Base-by-base conservation (phyloP, 805 yeast genomes). In the Metschnikowia kunwiensis region DNA sequence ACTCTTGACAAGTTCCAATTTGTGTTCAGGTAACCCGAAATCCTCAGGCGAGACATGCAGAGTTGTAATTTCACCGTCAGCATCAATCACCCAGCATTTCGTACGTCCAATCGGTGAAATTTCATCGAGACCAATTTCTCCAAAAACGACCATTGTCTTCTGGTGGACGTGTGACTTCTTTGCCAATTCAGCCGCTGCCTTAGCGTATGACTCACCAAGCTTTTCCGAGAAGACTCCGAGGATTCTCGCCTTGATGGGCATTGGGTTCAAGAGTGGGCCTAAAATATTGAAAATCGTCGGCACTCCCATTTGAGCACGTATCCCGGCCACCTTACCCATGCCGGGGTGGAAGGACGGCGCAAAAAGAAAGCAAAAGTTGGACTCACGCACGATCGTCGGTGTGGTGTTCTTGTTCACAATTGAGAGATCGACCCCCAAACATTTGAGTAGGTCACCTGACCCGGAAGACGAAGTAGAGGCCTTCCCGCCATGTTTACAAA, bases 401-500 rank as follows among this genome's bases (percentile, higher is more conserved):
- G 86, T 80, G 1, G 84, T 74, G 10, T 54, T 41, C 13, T 75
- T 66, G 43, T 76, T 82, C 20, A 93, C 86, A 49, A 79, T 77
- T 45, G 77, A 65, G 35, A 87, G 68, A 44, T 86, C 86, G n/a
- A 88, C 82, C 0, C 96, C 97, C n/a, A 93, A 69, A 17, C 78
- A 71, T 18, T 74, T 68, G 55, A 93, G 74, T 41, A 93, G 67
- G 57, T 93, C 99, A 4, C 96, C 97, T 2, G 97, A 83, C 1
- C 99, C 99, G 2, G 95, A 85, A 2, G 83, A 61, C 0, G 96
- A 86, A 0, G 97, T 88, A 0, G 96, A 80, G 0, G 98, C 97
- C 53, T 93, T 91, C 10, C 97, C 97, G 16, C 99, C 99, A 59
- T 93, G 99, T 44, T 93, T 93, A 55, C 95, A 86, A 12, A 93